Evolutionary conservation across 495 filamentous ascomycete species (phyloP), one percentile per base, ranked within the genome.

Genomic region (Amphirosellinia nigrospora): DNA sequence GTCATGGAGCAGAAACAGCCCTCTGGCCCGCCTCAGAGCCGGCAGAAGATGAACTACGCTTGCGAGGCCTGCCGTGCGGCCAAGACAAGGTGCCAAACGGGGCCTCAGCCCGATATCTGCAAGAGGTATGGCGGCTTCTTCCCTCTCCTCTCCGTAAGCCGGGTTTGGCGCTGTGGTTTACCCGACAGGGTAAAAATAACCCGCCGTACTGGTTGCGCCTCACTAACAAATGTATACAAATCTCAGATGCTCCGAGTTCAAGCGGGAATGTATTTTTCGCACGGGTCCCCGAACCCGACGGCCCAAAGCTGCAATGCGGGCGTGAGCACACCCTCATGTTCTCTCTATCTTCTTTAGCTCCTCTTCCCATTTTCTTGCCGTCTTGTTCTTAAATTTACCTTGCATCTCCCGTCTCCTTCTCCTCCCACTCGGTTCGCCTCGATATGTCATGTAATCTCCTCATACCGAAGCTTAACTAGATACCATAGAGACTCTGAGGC

Each of bases 221-320:
- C 43, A 26, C 50, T 60, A 38, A 59, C 41, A 60, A 16, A 5
- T 26, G 38, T n/a, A 13, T 56, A 34, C 52, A 38, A 38, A 70
- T 56, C 38, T 11, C 62, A 85, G 83, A 70, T 85, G 83, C 70
- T 78, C 78, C 64, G 82, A 82, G 52, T 82, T 80, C 64, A 84
- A 84, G 68, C 73, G 82, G 65, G 83, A 85, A 72, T 85, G 83
- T 62, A 75, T 85, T 52, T 84, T 81, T 70, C 81, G 82, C 66
- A 82, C 82, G 1, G 82, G 80, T 21, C 83, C 83, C 0, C 77
- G 82, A 28, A 83, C 78, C 34, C 72, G 83, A 48, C 75, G 83
- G 41, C 77, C 80, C 13, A 79, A 77, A 45, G 70, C 74, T 46
- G 68, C 78, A 4, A 23, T 45, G 23, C 79, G 77, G 58, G 66